phyloP scores from a whole-genome alignment of 441 rosid species.

The Breynia disticha region DNA sequence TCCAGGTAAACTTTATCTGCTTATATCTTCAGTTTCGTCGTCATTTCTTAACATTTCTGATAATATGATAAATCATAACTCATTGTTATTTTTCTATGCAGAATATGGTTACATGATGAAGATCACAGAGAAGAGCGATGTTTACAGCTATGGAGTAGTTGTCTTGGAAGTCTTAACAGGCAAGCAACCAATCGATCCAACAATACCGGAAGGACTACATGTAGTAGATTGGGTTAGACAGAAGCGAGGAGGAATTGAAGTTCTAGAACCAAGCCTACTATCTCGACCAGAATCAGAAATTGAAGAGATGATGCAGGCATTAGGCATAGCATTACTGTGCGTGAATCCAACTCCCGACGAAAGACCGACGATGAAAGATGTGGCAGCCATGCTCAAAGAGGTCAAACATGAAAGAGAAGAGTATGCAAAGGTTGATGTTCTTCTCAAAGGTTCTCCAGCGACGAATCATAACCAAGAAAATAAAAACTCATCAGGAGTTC shows the following conservation, averaged over 20 bases:
- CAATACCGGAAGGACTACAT: slow-evolving; percentile 80
- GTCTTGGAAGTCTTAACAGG: slow-evolving; percentile 82
- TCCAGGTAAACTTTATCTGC: slow-evolving; percentile 46
- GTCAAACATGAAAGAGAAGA: slow-evolving; percentile 78
- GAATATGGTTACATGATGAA: slow-evolving; percentile 96
- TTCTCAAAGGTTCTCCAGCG: slow-evolving; percentile 61
- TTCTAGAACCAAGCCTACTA: slow-evolving; percentile 51
- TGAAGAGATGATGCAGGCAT: slow-evolving; percentile 75
- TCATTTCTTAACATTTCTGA: background rate
- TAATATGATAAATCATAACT: background rate
- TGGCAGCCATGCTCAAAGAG: slow-evolving; percentile 88
- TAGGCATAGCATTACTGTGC: slow-evolving; percentile 73
- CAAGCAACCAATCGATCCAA: slow-evolving; percentile 91
- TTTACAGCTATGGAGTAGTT: slow-evolving; percentile 91
- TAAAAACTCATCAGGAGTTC: slow-evolving; percentile 14
- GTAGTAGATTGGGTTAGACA: slow-evolving; percentile 85
- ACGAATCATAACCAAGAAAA: slow-evolving; percentile 17
- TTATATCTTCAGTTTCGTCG: background rate
- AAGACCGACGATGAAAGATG: slow-evolving; percentile 90
- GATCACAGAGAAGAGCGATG: slow-evolving; percentile 93
- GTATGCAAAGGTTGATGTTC: slow-evolving; percentile 64
- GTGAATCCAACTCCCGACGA: slow-evolving; percentile 69
- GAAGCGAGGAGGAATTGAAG: slow-evolving; percentile 51
- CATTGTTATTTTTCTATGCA: slow-evolving; percentile 17
- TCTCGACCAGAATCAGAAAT: slow-evolving; percentile 54